These are phyloP conservation scores for Kwoniella sp. DNA, from an alignment of 768 basidiomycete genomes.

Conservation along the genomic window DNA sequence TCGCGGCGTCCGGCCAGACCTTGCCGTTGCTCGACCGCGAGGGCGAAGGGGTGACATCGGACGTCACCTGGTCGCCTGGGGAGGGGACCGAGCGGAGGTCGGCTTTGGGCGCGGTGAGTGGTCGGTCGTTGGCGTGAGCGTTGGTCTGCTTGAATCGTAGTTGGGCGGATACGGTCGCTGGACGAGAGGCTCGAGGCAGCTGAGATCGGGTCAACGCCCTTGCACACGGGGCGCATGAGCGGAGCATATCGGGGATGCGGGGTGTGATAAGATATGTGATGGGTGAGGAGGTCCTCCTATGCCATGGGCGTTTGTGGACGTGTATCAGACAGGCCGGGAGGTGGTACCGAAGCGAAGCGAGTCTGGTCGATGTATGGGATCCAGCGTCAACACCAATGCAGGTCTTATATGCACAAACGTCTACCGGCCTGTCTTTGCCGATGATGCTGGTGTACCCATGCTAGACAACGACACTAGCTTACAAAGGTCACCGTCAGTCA, in stretches of 20 bases:
- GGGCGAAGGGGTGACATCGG: constrained; percentile 4
- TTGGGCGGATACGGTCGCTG: not conserved
- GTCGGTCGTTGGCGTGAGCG: not conserved
- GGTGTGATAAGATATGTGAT: not conserved
- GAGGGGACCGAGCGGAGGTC: constrained; percentile 12
- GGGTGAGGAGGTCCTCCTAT: too few relatives aligned
- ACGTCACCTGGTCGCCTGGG: constrained; percentile 1
- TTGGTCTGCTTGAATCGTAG: not conserved
- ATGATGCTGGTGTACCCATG: too few relatives aligned
- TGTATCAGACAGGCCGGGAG: too few relatives aligned
- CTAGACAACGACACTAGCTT: too few relatives aligned
- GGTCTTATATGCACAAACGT: too few relatives aligned
- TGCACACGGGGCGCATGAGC: not conserved
- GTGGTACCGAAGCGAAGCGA: too few relatives aligned
- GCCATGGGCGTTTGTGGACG: too few relatives aligned
- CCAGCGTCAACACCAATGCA: too few relatives aligned
- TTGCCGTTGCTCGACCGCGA: too few relatives aligned
- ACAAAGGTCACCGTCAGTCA: too few relatives aligned
- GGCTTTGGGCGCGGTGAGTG: constrained; percentile 4
- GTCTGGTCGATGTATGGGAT: too few relatives aligned
- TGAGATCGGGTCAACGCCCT: constrained; percentile 1
- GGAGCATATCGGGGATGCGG: constrained; percentile 2
- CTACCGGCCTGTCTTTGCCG: too few relatives aligned
- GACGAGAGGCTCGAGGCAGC: constrained; percentile 1
- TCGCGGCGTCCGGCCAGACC: constrained; percentile 20